A percentile compares a stretch with the other conserved stretches of the same genome.
These are phyloP conservation scores for Cordyceps javanica DNA, from an alignment of 2,329 filamentous ascomycete genomes.

Conservation along the genomic window DNA sequence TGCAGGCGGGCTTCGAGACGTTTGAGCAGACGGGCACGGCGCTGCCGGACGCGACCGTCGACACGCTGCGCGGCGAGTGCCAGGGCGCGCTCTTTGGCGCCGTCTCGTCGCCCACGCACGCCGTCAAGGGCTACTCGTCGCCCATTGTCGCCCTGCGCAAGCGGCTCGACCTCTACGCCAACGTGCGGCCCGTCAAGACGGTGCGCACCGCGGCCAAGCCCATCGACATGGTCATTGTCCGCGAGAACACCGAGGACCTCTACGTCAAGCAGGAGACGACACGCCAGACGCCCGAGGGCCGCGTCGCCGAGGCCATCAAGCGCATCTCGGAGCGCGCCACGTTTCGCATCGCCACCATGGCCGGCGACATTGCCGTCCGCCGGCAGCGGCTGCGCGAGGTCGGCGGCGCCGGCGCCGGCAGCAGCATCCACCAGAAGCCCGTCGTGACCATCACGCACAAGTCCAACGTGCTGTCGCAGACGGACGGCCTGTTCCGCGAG, in stretches of 20 bases:
- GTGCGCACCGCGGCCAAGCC: constrained; percentile 56
- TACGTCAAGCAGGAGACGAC: constrained; percentile 97
- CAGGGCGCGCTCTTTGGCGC: constrained; percentile 95
- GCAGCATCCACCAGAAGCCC: constrained; percentile 53
- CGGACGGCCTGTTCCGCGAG: constrained; percentile 88
- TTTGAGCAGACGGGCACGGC: constrained; percentile 87
- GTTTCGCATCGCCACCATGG: constrained; percentile 83
- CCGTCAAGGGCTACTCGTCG: constrained; percentile 91
- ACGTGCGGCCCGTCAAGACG: constrained; percentile 92
- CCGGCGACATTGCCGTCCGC: constrained; percentile 86
- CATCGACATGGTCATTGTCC: constrained; percentile 95
- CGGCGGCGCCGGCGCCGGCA: constrained; percentile 37
- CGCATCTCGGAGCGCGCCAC: constrained; percentile 84
- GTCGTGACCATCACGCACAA: constrained; percentile 98
- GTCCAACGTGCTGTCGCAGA: constrained; percentile 93
- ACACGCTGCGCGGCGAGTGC: constrained; percentile 82
- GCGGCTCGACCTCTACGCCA: constrained; percentile 90
- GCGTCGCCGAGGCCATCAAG: constrained; percentile 96
- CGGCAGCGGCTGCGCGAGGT: constrained; percentile 71
- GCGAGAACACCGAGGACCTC: constrained; percentile 97
- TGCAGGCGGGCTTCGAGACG: constrained; percentile 87
- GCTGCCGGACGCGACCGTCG: constrained; percentile 84
- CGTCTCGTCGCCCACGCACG: constrained; percentile 82
- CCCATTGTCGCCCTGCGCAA: constrained; percentile 97
- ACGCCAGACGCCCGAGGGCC: constrained; percentile 63